Conservation (phyloP, 768 basidiomycete genomes). For the Podaxis sp. region DNA sequence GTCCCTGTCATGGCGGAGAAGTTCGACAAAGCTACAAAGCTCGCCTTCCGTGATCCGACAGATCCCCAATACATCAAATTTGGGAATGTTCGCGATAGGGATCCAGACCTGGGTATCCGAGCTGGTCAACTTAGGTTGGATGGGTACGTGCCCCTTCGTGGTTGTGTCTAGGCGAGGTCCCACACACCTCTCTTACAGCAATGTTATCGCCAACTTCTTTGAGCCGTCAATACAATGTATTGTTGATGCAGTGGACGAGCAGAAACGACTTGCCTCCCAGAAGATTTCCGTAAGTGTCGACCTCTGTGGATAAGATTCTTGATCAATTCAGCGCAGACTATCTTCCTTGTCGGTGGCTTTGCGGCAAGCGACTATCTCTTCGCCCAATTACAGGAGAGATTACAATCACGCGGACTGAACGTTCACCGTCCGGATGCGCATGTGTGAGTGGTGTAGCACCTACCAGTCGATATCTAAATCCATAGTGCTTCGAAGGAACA, state of each 20-base stretch:
- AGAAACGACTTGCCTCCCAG: slow-evolving; percentile 15
- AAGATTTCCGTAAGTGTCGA: slow-evolving; percentile 17
- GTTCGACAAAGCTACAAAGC: slow-evolving; percentile 25
- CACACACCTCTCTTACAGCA: background rate
- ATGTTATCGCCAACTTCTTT: slow-evolving; percentile 22
- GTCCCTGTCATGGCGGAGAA: slow-evolving; percentile 20
- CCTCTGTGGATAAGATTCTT: background rate
- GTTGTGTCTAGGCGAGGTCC: background rate
- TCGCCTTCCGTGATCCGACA: slow-evolving; percentile 19
- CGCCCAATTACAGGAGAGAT: slow-evolving; percentile 16
- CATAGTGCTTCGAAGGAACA: slow-evolving; percentile 21
- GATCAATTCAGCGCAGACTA: slow-evolving; percentile 12
- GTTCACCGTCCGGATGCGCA: slow-evolving; percentile 19
- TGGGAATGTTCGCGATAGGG: slow-evolving; percentile 23
- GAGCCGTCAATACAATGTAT: slow-evolving; percentile 23
- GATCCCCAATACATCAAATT: slow-evolving; percentile 25
- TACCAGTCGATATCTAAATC: background rate
- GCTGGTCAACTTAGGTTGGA: slow-evolving; percentile 23
- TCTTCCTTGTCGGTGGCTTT: slow-evolving; percentile 26
- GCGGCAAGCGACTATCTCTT: slow-evolving; percentile 25
- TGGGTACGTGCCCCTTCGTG: slow-evolving; percentile 15
- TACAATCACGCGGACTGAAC: slow-evolving; percentile 8
- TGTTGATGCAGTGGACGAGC: slow-evolving; percentile 19
- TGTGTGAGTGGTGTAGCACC: slow-evolving; percentile 11
- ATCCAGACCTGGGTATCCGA: slow-evolving; percentile 19